Conservation (phyloP, 129 eudicot species). For the Artemisia tridentata region DNA sequence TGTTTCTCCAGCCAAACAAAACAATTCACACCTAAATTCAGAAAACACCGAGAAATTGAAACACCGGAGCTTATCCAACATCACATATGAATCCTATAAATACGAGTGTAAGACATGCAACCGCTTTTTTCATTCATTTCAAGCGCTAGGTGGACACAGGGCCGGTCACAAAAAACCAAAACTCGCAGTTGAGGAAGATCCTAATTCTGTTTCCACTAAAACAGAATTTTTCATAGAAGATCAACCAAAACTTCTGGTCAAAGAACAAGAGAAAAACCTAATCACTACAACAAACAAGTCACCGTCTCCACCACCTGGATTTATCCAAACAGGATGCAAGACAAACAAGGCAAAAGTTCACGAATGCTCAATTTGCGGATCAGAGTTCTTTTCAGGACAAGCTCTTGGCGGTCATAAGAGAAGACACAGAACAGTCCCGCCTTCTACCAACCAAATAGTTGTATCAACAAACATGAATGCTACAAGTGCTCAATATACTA, state of each 20-base stretch:
- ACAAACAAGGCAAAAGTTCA: conserved; percentile 39
- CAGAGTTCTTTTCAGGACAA: conserved; percentile 80
- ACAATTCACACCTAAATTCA: background rate
- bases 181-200: conserved; percentile 19
- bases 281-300: background rate
- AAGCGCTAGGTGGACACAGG: conserved; percentile 51
- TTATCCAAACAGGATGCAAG: background rate
- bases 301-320: conserved; percentile 26
- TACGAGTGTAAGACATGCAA: conserved; percentile 41
- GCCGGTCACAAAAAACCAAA: conserved; percentile 45
- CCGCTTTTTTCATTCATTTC: conserved; percentile 34
- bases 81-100: conserved; percentile 4
- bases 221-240: background rate
- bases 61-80: conserved; percentile 37
- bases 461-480: background rate
- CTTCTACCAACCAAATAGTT: conserved; percentile 21
- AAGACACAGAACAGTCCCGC: conserved; percentile 51
- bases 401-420: conserved; percentile 98
- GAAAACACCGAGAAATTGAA: conserved; percentile 21
- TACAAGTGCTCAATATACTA: conserved; percentile 9
- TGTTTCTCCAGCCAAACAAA: conserved; percentile 22
- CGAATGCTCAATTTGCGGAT: conserved; percentile 79
- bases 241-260: background rate
- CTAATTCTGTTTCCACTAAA: background rate
- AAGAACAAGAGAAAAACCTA: conserved; percentile 22